Base-by-base conservation (phyloP, 208 protist species). In the Trypanosoma theileri region DNA sequence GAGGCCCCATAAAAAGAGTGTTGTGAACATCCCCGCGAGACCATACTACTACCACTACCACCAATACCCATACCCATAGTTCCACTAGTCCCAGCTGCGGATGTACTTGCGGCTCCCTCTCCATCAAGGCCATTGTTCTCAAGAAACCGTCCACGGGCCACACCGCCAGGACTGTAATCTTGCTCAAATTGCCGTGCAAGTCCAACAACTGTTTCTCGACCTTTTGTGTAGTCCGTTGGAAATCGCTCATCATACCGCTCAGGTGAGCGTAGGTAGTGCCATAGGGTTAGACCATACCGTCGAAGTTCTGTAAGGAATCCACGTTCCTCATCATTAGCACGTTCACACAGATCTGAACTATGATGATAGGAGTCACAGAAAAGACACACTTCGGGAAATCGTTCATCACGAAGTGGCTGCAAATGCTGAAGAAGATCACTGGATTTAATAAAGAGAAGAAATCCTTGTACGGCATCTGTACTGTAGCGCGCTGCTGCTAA, bases 281-380 rank as follows among this genome's bases (percentile, higher is more conserved):
- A 92, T 28, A 95, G 75, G 17, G 75, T 80, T 17, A 95, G 50
- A 8, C 86, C 86, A 28, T 61, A 69, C n/a, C 76, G 67, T 12
- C 86, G 81, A 52, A 95, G 76, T 70, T 91, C 86, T n/a, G 64
- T 54, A 60, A 95, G 71, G 65, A 88, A 95, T 31, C 69, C 84
- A 16, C 72, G 66, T n/a, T 73, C 69, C 35, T 91, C 86, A 48
- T 77, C 73, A 17, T 60, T 69, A 24, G 78, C 81, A 9, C 66
- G 64, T 8, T 62, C 51, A 73, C 89, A 95, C 44, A 79, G 71
- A 54, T 90, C 89, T 60, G 79, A 83, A 58, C 56, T 53, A 70
- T 95, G 89, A 70, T 91, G 78, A 54, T 83, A 84, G 7, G 78
- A 85, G 68, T 92, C 86, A 69, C 89, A 95, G 75, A 89, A 92